Evolutionary conservation across 2,329 filamentous ascomycete genomes (phyloP).

Genomic region (Trichophyton equinum): DNA sequence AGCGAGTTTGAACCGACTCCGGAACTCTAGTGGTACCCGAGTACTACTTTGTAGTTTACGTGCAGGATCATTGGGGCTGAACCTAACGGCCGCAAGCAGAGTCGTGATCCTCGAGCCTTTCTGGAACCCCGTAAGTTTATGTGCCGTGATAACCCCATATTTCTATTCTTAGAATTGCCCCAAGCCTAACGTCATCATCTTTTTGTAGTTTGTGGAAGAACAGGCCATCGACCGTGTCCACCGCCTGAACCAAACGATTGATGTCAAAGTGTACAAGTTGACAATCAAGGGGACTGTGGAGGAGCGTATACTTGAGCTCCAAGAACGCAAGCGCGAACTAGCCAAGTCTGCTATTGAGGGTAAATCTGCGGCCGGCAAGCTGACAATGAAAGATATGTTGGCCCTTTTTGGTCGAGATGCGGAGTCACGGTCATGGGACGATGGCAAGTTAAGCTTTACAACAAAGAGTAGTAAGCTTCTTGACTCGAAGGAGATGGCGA

Average conservation of each 20-base stretch:
- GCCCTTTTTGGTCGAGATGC: constrained; percentile 69
- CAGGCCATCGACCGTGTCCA: constrained; percentile 98
- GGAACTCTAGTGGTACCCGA: constrained; percentile 61
- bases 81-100: constrained; percentile 82
- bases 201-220: constrained; percentile 77
- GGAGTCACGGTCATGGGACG: constrained; percentile 37
- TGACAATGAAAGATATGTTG: constrained; percentile 87
- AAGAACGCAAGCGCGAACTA: constrained; percentile 83
- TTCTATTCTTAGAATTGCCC: neutral
- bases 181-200: neutral
- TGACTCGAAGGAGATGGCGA: constrained; percentile 13
- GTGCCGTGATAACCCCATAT: neutral
- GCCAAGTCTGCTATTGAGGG: constrained; percentile 85
- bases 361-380: constrained; percentile 62
- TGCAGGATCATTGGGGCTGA: constrained; percentile 83
- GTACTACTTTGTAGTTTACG: constrained; percentile 87
- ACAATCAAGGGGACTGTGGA: constrained; percentile 80
- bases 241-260: constrained; percentile 89
- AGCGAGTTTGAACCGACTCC: constrained; percentile 64
- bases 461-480: constrained; percentile 22
- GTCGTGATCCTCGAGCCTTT: constrained; percentile 96
- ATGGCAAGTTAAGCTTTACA: constrained; percentile 14
- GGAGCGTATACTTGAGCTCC: constrained; percentile 84
- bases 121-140: constrained; percentile 73
- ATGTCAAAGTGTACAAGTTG: constrained; percentile 90